Base-by-base conservation (phyloP, 805 yeast species). In the Scheffersomyces lignosus region DNA sequence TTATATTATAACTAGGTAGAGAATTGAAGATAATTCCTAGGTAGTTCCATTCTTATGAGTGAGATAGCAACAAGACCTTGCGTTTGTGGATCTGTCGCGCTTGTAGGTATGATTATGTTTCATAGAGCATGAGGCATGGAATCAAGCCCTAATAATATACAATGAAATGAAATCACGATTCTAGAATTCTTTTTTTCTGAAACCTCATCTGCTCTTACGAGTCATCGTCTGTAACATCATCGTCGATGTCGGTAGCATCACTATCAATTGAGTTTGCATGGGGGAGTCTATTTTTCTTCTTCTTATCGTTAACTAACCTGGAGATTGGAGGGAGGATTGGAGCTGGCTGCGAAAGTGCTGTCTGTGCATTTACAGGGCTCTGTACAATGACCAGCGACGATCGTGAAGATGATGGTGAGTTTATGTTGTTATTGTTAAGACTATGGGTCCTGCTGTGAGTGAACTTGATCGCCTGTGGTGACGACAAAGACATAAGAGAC, bases 401-500 rank as follows among this genome's bases (percentile, higher is more conserved):
- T 27, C 37, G 34, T 5, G 48, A 41, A 20, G 40, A 38, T 9
- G 22, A 13, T 13, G 41, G 33, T 5, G 43, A 33, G 10, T 7
- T 7, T 7, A 20, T 10, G 10, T 20, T 20, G 22, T 26, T 33
- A 31, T 40, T 38, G 18, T 28, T 40, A 23, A 30, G 24, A 15
- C 44, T 40, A 22, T 40, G 44, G 13, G 29, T 36, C 16, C 43
- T 36, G 22, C 38, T 31, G 27, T 38, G 48, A 5, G 40, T 18
- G 30, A 56, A 57, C 32, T 60, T 62, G 27, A 49, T 44, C 13
- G 60, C 36, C 45, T 64, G 71, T 2, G 82, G 81, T 1, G 80
- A 73, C 5, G 81, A 68, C 27, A 77, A 60, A 26, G 80, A 73
- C 70, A 77, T 77, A 35, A 77, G 60, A 15, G 81, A 75, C 50